A percentile compares a stretch with the other conserved stretches of the same genome.
Conservation (phyloP, 2,329 filamentous ascomycete genomes). For the Herpotrichia juniperi region DNA sequence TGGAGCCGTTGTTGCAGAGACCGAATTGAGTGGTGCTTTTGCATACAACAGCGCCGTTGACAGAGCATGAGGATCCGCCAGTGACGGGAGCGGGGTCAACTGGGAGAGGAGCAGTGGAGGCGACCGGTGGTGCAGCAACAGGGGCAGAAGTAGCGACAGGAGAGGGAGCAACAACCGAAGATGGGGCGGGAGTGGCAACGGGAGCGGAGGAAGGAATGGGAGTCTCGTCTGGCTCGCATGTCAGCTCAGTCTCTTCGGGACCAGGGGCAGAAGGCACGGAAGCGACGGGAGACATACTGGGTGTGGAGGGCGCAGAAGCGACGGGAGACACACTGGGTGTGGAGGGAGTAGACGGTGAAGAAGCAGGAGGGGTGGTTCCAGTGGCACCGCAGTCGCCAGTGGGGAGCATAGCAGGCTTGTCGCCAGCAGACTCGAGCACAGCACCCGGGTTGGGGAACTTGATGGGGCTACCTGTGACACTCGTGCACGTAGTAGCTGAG, state of each 20-base stretch:
- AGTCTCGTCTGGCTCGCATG: too few species aligned
- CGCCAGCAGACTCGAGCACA: conserved; percentile 54
- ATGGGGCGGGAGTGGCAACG: conserved; percentile 1
- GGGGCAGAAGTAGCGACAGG: conserved; percentile 10
- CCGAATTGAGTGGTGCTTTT: conserved; percentile 49
- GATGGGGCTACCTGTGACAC: conserved; percentile 59
- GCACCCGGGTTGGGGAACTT: conserved; percentile 71
- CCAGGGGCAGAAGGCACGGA: conserved; percentile 4
- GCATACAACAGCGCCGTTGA: conserved; percentile 48
- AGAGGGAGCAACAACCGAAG: background rate
- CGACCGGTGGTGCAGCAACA: conserved; percentile 2
- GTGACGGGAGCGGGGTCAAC: conserved; percentile 10
- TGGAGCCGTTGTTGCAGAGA: conserved; percentile 50
- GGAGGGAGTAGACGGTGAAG: background rate
- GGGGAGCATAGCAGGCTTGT: conserved; percentile 22
- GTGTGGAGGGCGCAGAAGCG: background rate
- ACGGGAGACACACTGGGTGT: background rate
- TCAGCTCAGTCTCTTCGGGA: too few species aligned
- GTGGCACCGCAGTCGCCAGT: conserved; percentile 28
- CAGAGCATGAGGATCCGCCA: conserved; percentile 27
- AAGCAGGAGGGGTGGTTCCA: conserved; percentile 11
- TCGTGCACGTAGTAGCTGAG: conserved; percentile 61
- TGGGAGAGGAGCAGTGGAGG: conserved; percentile 17
- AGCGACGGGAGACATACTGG: conserved; percentile 9
- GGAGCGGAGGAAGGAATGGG: background rate